Evolutionary conservation across 306 rosid genomes (phyloP), one percentile per base, ranked within the genome.

Genomic region (Glycyrrhiza uralensis): DNA sequence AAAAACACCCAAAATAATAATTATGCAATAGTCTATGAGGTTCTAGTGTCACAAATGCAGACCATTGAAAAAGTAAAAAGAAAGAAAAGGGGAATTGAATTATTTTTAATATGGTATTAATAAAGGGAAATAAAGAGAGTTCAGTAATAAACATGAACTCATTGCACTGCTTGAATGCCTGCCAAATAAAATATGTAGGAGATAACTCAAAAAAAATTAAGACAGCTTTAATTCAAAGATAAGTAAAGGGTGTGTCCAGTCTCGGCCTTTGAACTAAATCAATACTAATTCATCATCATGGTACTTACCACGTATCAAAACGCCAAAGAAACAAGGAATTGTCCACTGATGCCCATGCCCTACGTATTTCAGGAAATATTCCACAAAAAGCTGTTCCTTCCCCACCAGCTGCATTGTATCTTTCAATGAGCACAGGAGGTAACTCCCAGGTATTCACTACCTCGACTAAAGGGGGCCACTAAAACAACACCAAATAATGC

Each of bases 331-430:
- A 94, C 81, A 94, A 83, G 52, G 97, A 86, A 72, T 87, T 94
- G 71, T 94, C 97, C 15, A 94, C 96, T 2, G 97, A 87, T 2
- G 98, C 98, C 98, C 98, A 94, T 1, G 98, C 98, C 77, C 98
- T 82, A 18, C 90, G 87, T 51, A 94, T 91, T 82, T 94, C 97
- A 0, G 97, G 96, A 81, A 94, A 94, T 69, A 94, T 91, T 77
- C 98, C 97, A 79, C 98, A 89, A 76, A 91, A 86, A 12, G 97
- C 93, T 67, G 97, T 94, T 67, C 98, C 98, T 79, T 94, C 98
- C 76, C 98, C 96, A 28, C 97, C 97, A 52, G 97, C 92, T 17
- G 97, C 87, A 79, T 87, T 94, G 71, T 94, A 94, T 66, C 98
- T 89, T 80, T 94, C 97, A 79, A 94, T 84, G 50, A 94, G 96